Conservation (phyloP, 129 eudicot species). For the Oenanthe sinensis region DNA sequence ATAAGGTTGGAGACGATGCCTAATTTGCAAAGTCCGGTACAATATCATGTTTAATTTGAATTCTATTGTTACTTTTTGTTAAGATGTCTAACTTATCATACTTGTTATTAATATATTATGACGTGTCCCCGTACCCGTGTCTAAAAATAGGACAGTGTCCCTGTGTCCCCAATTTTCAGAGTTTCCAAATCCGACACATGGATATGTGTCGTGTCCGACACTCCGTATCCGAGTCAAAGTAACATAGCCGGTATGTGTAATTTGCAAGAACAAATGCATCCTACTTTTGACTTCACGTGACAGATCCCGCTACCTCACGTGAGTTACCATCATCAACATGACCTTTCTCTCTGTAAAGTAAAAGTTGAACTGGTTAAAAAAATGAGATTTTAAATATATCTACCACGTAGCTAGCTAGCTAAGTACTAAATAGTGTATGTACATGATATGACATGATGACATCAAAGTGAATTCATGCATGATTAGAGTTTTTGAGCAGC, state of each 20-base stretch:
- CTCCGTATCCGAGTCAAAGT: no score
- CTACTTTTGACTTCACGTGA: conserved; percentile 38
- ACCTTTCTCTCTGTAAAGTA: conserved; percentile 27
- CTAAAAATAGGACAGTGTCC: no score
- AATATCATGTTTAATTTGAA: no score
- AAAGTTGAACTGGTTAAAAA: conserved; percentile 17
- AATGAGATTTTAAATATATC: conserved; percentile 5
- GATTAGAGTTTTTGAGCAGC: conserved; percentile 18
- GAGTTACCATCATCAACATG: conserved; percentile 28
- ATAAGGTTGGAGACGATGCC: no score
- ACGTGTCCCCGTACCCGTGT: no score
- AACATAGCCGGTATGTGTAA: conserved; percentile 2
- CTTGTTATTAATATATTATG: no score
- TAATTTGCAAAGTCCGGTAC: no score
- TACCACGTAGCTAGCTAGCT: conserved; percentile 1
- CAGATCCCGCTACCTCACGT: conserved; percentile 46
- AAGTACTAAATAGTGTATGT: background rate
- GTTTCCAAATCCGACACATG: no score
- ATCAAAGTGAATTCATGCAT: conserved; percentile 16
- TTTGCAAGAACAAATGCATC: conserved; percentile 52
- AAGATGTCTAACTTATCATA: no score
- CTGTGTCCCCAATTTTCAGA: no score
- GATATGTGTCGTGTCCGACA: no score
- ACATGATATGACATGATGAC: background rate
- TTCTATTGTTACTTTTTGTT: no score